These are phyloP conservation scores for Picochlorum sp. DNA, from an alignment of 139 green algal species.

Conservation along the genomic window DNA sequence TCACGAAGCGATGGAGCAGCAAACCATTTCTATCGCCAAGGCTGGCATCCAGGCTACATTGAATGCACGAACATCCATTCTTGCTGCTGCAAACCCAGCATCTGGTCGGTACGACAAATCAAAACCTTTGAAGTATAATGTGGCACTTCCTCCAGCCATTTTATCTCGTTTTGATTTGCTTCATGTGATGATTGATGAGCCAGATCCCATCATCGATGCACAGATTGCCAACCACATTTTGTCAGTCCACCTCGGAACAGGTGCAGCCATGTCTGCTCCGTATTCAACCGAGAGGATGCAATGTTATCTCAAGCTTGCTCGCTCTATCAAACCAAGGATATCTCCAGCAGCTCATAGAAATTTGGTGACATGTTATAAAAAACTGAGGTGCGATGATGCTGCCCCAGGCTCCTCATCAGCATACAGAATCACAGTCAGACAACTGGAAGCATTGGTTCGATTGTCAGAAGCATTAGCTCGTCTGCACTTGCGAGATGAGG, in stretches of 20 bases:
- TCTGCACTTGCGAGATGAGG: constrained; percentile 30
- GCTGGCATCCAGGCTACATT: constrained; percentile 94
- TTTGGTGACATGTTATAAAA: constrained; percentile 79
- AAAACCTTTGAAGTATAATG: constrained; percentile 85
- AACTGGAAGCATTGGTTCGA: constrained; percentile 93
- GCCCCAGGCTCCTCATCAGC: constrained; percentile 63
- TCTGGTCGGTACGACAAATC: constrained; percentile 85
- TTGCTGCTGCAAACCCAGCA: constrained; percentile 92
- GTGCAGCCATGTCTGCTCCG: constrained; percentile 32
- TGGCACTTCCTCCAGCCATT: constrained; percentile 81
- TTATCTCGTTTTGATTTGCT: constrained; percentile 90
- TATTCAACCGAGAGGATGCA: constrained; percentile 87
- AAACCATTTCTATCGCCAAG: constrained; percentile 98
- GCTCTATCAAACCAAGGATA: constrained; percentile 73
- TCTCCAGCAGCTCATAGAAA: constrained; percentile 45
- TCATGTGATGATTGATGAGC: constrained; percentile 93
- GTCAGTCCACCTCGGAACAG: constrained; percentile 42
- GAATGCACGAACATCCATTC: constrained; percentile 87
- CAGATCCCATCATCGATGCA: constrained; percentile 59
- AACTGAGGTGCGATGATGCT: constrained; percentile 75
- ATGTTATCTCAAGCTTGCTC: constrained; percentile 90
- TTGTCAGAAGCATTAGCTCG: constrained; percentile 77
- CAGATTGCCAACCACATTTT: constrained; percentile 80
- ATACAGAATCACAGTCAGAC: constrained; percentile 82
- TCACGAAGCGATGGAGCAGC: constrained; percentile 98